These are phyloP conservation scores for Leucosporidium creatinivorum DNA, from an alignment of 768 basidiomycete species.

Conservation along the genomic window DNA sequence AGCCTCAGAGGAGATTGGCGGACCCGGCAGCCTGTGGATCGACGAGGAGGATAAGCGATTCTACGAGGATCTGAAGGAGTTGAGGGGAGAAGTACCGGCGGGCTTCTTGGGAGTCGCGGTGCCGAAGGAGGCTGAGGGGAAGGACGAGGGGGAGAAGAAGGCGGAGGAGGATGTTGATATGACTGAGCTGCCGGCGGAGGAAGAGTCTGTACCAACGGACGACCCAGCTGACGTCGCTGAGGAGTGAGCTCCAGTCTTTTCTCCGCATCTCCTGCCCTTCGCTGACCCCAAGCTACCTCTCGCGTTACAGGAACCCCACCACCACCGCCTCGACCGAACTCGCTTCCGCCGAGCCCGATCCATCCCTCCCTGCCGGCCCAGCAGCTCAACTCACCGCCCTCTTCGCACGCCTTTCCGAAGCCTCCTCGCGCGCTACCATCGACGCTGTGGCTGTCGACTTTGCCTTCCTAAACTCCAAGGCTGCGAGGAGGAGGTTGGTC, in stretches of 20 bases:
- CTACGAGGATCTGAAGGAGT: constrained; percentile 84
- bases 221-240: constrained; percentile 55
- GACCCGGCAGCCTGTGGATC: constrained; percentile 82
- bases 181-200: constrained; percentile 43
- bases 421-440: constrained; percentile 79
- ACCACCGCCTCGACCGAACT: background rate
- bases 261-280: no score
- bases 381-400: constrained; percentile 86
- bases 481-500: constrained; percentile 80
- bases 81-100: constrained; percentile 84
- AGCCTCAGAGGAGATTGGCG: constrained; percentile 45
- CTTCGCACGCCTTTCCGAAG: constrained; percentile 82
- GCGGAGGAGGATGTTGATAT: constrained; percentile 31
- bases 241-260: constrained; percentile 48
- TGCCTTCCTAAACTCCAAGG: constrained; percentile 92
- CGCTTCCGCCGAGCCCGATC: constrained; percentile 33
- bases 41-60: constrained; percentile 93
- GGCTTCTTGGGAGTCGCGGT: constrained; percentile 53
- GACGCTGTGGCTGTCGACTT: constrained; percentile 95
- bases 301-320: constrained; percentile 9
- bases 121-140: constrained; percentile 35
- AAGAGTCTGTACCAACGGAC: constrained; percentile 26
- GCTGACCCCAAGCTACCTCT: background rate
- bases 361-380: constrained; percentile 75
- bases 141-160: constrained; percentile 13